These are phyloP conservation scores for Castanea sativa DNA, from an alignment of 306 rosid genomes.

Conservation along the genomic window DNA sequence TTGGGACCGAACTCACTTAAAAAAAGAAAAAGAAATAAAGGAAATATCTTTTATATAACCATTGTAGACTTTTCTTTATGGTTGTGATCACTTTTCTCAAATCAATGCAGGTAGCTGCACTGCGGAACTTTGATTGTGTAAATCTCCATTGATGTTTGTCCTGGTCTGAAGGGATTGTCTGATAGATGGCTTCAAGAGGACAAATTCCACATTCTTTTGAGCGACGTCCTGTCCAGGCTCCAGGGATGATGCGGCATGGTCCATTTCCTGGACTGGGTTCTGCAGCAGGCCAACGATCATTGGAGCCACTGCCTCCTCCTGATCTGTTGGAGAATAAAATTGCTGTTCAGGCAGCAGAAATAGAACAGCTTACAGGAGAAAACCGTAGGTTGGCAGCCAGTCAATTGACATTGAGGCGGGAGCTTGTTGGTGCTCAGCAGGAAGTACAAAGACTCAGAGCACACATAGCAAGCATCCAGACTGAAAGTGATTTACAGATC, in stretches of 20 bases:
- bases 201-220: conserved; percentile 33
- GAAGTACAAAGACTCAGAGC: conserved; percentile 62
- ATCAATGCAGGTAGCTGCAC: neutral
- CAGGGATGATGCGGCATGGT: conserved; percentile 62
- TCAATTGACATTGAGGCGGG: conserved; percentile 63
- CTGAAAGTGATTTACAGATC: conserved; percentile 80
- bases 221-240: conserved; percentile 35
- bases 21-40: too few relatives aligned
- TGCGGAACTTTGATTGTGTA: conserved; percentile 11
- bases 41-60: neutral
- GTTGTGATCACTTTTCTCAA: neutral
- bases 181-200: conserved; percentile 47
- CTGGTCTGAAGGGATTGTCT: conserved; percentile 6
- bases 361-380: conserved; percentile 59
- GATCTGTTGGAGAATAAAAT: conserved; percentile 63
- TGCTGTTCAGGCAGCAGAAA: conserved; percentile 68
- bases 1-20: too few relatives aligned
- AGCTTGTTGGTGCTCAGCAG: conserved; percentile 55
- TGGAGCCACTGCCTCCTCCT: conserved; percentile 36
- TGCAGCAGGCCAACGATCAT: conserved; percentile 29
- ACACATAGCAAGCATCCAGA: conserved; percentile 76
- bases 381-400: conserved; percentile 62
- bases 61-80: neutral
- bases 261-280: conserved; percentile 42
- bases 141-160: conserved; percentile 19